These are phyloP conservation scores for Pichia membranifaciens DNA, from an alignment of 805 yeast species.

Conservation along the genomic window DNA sequence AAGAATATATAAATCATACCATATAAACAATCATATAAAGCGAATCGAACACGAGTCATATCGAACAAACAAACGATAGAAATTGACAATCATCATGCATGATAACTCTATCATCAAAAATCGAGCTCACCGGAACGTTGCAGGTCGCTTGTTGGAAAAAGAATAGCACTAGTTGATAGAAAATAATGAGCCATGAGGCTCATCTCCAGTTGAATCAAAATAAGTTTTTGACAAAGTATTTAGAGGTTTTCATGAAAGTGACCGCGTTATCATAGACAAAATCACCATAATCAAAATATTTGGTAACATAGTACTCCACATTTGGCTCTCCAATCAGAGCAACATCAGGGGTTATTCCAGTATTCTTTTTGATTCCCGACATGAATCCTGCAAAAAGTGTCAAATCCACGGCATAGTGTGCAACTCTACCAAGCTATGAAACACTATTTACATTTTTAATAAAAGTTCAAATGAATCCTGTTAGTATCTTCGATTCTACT, in stretches of 20 bases:
- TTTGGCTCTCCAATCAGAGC: constrained; percentile 42
- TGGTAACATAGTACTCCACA: constrained; percentile 46
- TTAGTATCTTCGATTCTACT: too few species aligned
- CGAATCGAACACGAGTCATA: neutral
- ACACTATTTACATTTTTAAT: too few species aligned
- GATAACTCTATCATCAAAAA: too few species aligned
- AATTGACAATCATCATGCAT: too few species aligned
- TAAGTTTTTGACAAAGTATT: constrained; percentile 46
- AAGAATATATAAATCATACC: neutral
- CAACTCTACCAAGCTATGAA: constrained; percentile 35
- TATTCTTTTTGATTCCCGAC: constrained; percentile 67
- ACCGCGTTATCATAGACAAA: constrained; percentile 67
- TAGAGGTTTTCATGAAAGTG: constrained; percentile 63
- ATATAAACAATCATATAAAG: too few species aligned
- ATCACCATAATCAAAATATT: constrained; percentile 84
- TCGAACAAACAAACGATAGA: too few species aligned
- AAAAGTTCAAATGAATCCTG: neutral
- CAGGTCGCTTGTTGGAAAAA: neutral
- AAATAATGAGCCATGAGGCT: neutral
- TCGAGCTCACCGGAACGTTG: too few species aligned
- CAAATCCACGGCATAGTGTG: constrained; percentile 56
- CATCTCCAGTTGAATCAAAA: neutral
- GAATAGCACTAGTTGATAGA: too few species aligned
- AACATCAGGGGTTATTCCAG: constrained; percentile 60
- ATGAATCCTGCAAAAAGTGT: constrained; percentile 58